Evolutionary conservation across 176 grass and related monocot species (phyloP), one percentile per base, ranked within the genome.

Genomic region (Zoysia pacifica): DNA sequence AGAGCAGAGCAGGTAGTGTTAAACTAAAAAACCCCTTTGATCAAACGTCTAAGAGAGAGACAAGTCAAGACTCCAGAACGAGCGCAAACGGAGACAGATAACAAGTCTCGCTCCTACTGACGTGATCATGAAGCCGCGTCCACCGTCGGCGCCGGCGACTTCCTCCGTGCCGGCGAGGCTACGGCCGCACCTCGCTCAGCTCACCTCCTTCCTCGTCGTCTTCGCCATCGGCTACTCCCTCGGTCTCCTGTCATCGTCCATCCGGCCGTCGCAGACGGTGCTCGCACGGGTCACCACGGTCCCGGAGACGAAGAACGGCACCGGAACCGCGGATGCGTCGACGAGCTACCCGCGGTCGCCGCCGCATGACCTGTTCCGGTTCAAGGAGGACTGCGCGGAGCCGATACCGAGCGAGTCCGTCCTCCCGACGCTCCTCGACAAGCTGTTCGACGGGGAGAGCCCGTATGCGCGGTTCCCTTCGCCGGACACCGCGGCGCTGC

Each of bases 291-390:
- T 28, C 28, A 28, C 28, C 28, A 28, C 28, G 28, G 28, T 28
- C 13, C 42, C 48, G 73, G 20, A 38, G 14, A 51, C 75, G 3
- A 35, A 56, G 72, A 28, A 28, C 28, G 28, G 5, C n/a, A 14
- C 48, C 16, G 12, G 9, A 0, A 20, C 28, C 1, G 46, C 78
- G 5, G 16, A n/a, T 4, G 35, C 40, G 2, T 28, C 28, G 28
- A 3, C 48, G 66, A 48, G 16, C 39, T 79, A 73, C 49, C 50
- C 76, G 49, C 40, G 63, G 2, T 56, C 80, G 61, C 84, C 84
- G 38, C 88, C 90, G 35, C 86, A 88, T 16, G 97, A 99, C 54
- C 90, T 96, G 60, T 90, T 99, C 53, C 86, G 91, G 48, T 99
- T 96, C 54, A 76, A 43, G 11, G 90, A 86, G 20, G 67, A 40